These are phyloP conservation scores for Kernera saxatilis DNA, from an alignment of 345 rosid genomes.

Conservation along the genomic window DNA sequence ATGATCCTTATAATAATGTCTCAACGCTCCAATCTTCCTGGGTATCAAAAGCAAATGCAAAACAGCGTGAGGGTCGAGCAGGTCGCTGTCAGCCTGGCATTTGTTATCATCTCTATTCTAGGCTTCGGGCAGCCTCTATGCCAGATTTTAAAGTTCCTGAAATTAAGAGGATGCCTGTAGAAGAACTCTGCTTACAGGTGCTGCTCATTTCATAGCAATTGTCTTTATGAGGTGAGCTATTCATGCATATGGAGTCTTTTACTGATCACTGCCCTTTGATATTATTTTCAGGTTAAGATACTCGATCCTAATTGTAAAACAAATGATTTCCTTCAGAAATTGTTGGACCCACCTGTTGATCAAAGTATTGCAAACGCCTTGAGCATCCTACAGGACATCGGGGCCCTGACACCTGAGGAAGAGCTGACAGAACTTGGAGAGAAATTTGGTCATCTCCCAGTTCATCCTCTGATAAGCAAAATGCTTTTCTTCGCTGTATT, in stretches of 20 bases:
- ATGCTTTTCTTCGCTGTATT: slow-evolving; percentile 90
- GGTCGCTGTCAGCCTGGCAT: slow-evolving; percentile 95
- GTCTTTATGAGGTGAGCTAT: not conserved
- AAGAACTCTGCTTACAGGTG: slow-evolving; percentile 96
- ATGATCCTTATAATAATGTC: slow-evolving; percentile 83
- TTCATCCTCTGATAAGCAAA: slow-evolving; percentile 86
- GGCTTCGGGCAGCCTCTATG: slow-evolving; percentile 68
- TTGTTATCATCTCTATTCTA: slow-evolving; percentile 89
- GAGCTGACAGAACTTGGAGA: slow-evolving; percentile 83
- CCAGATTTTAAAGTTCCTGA: slow-evolving; percentile 87
- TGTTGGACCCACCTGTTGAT: slow-evolving; percentile 83
- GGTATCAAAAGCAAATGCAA: slow-evolving; percentile 94
- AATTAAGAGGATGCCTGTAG: slow-evolving; percentile 87
- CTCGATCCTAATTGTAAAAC: slow-evolving; percentile 67
- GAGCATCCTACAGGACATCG: slow-evolving; percentile 69
- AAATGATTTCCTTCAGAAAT: slow-evolving; percentile 62
- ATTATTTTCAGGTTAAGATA: slow-evolving; percentile 62
- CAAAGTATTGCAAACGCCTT: slow-evolving; percentile 70
- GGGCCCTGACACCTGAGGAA: slow-evolving; percentile 78
- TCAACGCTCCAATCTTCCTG: slow-evolving; percentile 92
- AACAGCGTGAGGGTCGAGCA: slow-evolving; percentile 92
- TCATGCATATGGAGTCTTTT: slow-evolving; percentile 1
- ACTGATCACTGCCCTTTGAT: slow-evolving; percentile 11
- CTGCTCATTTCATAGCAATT: not conserved
- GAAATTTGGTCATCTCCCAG: slow-evolving; percentile 77